These are phyloP conservation scores for Blepharisma stoltei DNA, from an alignment of 73 alveolate genomes.

Conservation along the genomic window DNA sequence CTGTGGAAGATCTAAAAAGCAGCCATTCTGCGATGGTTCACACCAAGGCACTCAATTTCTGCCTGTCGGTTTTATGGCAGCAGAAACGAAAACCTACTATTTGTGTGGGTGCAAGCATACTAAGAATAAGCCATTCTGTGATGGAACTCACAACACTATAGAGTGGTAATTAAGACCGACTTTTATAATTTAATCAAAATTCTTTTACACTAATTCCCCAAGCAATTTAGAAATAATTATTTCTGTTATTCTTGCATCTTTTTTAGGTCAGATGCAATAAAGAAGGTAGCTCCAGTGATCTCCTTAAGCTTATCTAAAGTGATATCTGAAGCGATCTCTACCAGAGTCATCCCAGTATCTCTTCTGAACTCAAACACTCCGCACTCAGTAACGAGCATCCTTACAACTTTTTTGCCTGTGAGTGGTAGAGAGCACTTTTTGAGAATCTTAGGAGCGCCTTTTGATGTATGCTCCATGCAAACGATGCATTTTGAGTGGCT, in stretches of 20 bases:
- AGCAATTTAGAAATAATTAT: too few relatives aligned
- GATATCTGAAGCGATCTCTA: slow-evolving; percentile 43
- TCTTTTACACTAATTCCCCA: too few relatives aligned
- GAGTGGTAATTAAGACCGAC: background rate
- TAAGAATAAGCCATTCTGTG: slow-evolving; percentile 54
- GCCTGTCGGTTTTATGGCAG: slow-evolving; percentile 47
- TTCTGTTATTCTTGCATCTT: background rate
- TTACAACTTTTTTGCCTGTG: slow-evolving; percentile 76
- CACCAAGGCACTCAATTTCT: slow-evolving; percentile 46
- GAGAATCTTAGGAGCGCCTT: slow-evolving; percentile 65
- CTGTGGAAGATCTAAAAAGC: slow-evolving; percentile 57
- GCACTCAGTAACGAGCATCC: slow-evolving; percentile 60
- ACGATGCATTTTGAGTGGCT: slow-evolving; percentile 67
- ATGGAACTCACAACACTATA: slow-evolving; percentile 47
- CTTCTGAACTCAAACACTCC: slow-evolving; percentile 46
- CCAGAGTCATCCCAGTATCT: slow-evolving; percentile 33
- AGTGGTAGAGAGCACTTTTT: slow-evolving; percentile 66
- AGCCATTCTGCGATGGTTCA: slow-evolving; percentile 73
- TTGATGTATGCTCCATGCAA: slow-evolving; percentile 73
- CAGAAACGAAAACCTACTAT: slow-evolving; percentile 27
- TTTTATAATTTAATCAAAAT: too few relatives aligned
- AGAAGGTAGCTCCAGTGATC: slow-evolving; percentile 26
- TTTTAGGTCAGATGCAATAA: background rate
- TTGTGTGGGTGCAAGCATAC: slow-evolving; percentile 47
- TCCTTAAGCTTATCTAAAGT: slow-evolving; percentile 39